Evolutionary conservation across 768 basidiomycete genomes (phyloP), one percentile per base, ranked within the genome.

Genomic region (Coprinopsis marcescibilis): DNA sequence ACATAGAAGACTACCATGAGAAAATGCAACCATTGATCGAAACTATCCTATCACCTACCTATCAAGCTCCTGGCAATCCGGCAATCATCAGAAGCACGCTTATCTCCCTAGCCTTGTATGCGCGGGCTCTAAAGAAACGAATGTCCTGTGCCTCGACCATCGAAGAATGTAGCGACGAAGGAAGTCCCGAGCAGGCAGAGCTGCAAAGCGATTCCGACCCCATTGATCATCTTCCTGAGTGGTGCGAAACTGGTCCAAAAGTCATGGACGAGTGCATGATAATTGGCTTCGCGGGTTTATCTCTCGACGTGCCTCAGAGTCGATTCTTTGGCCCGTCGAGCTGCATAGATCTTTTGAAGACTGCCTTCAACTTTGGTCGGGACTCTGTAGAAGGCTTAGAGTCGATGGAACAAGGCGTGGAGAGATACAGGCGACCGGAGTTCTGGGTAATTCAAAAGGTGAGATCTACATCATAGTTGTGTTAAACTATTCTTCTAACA

Each of bases 361-460:
- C 19, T 24, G 24, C 44, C 3, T 10, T 35, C 8, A 34, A 36
- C n/a, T 11, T 45, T 2, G 25, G 24, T 15, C 11, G 4, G 26
- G 32, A 24, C 3, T 35, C 17, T 5, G 4, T 5, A 36, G 4
- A 20, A 11, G 12, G 8, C 13, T 17, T 6, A 15, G 17, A 3
- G 23, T 3, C 34, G 4, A 3, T 27, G n/a, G 13, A 23, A 4
- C 4, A 24, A 6, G 13, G 6, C 17, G n/a, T 17, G 10, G 4
- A 21, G 15, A 52, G 55, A 20, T 52, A 45, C 45, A 68, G 63
- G 47, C 68, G 77, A 24, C 59, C 63, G 3, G 72, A 78, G 46
- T 77, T 73, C 51, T 81, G 78, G 81, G 58, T 63, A 2, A 51
- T 62, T 34, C 73, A 71, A 36, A 60, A 69, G 8, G 78, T 77